phyloP scores from a whole-genome alignment of 306 rosid species.

The Ormosia semicastrata region DNA sequence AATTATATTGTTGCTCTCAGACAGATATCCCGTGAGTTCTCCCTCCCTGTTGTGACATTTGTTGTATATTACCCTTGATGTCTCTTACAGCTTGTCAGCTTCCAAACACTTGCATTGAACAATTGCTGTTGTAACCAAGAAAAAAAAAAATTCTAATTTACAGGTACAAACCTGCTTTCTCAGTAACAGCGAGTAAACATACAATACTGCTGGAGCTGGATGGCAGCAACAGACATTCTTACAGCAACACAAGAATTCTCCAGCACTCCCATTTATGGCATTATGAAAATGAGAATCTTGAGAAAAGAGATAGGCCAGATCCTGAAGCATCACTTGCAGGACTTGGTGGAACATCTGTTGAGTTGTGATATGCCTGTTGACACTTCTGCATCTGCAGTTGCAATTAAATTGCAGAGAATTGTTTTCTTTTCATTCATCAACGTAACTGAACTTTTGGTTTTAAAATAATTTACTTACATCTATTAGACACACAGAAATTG shows the following conservation, averaged over 20 bases:
- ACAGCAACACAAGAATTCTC: conserved; percentile 22
- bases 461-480: background rate
- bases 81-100: conserved; percentile 49
- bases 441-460: conserved; percentile 14
- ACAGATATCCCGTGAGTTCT: background rate
- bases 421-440: conserved; percentile 23
- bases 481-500: conserved; percentile 2
- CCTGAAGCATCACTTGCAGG: conserved; percentile 68
- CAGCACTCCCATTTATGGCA: conserved; percentile 14
- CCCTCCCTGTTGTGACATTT: conserved; percentile 17
- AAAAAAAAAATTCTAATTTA: conserved; percentile 30
- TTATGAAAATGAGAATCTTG: conserved; percentile 83
- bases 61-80: conserved; percentile 13
- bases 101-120: conserved; percentile 24
- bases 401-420: conserved; percentile 32
- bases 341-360: conserved; percentile 68
- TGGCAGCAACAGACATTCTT: conserved; percentile 33
- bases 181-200: conserved; percentile 13
- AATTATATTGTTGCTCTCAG: conserved; percentile 17
- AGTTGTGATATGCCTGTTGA: conserved; percentile 77
- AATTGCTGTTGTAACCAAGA: conserved; percentile 11
- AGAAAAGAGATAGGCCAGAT: conserved; percentile 74
- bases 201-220: conserved; percentile 32
- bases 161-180: conserved; percentile 37
- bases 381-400: conserved; percentile 78